phyloP scores from a whole-genome alignment of 2,329 filamentous ascomycete genomes.

The Aspergillus hortae region DNA sequence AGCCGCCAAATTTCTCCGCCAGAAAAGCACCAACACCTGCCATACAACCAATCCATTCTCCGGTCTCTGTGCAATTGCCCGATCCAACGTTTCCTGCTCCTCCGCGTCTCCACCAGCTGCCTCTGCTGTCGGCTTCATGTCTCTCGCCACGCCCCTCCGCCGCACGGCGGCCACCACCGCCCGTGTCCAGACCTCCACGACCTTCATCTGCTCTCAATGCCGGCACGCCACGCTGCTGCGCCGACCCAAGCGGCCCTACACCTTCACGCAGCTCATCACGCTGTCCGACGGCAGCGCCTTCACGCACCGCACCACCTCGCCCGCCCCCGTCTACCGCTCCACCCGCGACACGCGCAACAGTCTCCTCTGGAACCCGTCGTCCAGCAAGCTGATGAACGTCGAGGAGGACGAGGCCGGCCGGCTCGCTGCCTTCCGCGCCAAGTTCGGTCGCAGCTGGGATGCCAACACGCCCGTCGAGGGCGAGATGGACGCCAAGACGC shows the following conservation, averaged over 20 bases:
- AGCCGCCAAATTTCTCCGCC: slow-evolving; percentile 29
- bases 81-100: background rate
- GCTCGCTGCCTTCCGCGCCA: slow-evolving; percentile 76
- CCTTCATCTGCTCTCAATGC: slow-evolving; percentile 56
- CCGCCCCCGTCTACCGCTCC: slow-evolving; percentile 55
- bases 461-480: slow-evolving; percentile 38
- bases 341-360: slow-evolving; percentile 87
- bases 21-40: slow-evolving; percentile 12
- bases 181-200: slow-evolving; percentile 26
- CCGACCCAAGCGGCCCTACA: slow-evolving; percentile 88
- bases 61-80: slow-evolving; percentile 10
- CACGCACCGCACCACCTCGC: slow-evolving; percentile 49
- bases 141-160: slow-evolving; percentile 35
- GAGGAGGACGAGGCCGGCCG: slow-evolving; percentile 94
- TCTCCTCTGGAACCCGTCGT: slow-evolving; percentile 83
- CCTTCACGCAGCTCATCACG: slow-evolving; percentile 93
- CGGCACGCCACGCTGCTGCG: slow-evolving; percentile 80
- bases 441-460: slow-evolving; percentile 85
- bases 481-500: slow-evolving; percentile 21
- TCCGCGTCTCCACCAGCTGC: background rate
- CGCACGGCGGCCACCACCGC: slow-evolving; percentile 29
- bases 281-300: slow-evolving; percentile 87
- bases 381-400: slow-evolving; percentile 75
- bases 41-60: slow-evolving; percentile 2
- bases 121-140: slow-evolving; percentile 19